Evolutionary conservation across 305 asterid species (phyloP).

Genomic region (Fraxinus platypoda): DNA sequence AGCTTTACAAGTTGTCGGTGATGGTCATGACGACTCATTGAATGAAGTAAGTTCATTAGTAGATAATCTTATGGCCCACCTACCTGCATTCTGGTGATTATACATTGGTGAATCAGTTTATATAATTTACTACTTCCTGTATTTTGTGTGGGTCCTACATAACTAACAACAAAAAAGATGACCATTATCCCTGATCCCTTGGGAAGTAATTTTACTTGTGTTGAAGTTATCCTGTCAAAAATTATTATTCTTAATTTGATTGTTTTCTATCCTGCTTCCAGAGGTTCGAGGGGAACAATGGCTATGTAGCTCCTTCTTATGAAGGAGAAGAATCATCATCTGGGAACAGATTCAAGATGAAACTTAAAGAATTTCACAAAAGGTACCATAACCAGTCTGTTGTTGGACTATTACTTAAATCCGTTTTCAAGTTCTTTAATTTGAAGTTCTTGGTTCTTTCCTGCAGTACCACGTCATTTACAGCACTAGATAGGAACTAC

Average conservation of each 20-base stretch:
- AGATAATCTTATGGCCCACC: background rate
- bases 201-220: slow-evolving; percentile 11
- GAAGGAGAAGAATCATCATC: slow-evolving; percentile 79
- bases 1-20: slow-evolving; percentile 91
- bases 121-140: slow-evolving; percentile 13
- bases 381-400: slow-evolving; percentile 42
- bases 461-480: slow-evolving; percentile 83
- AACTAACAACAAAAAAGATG: slow-evolving; percentile 7
- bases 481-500: slow-evolving; percentile 90
- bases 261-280: slow-evolving; percentile 33
- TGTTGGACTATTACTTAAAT: slow-evolving; percentile 10
- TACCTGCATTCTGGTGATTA: slow-evolving; percentile 21
- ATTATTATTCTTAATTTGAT: background rate
- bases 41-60: slow-evolving; percentile 60
- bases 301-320: slow-evolving; percentile 72
- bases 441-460: slow-evolving; percentile 26
- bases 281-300: slow-evolving; percentile 68
- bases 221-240: slow-evolving; percentile 17
- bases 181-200: slow-evolving; percentile 6
- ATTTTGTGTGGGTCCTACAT: slow-evolving; percentile 10
- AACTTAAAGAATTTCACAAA: slow-evolving; percentile 77
- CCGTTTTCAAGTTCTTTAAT: background rate
- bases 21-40: slow-evolving; percentile 57
- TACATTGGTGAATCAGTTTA: slow-evolving; percentile 1
- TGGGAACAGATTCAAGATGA: slow-evolving; percentile 89